A percentile compares a stretch with the other conserved stretches of the same genome.
These are phyloP conservation scores for Abelmoschus esculentus DNA, from an alignment of 345 rosid genomes.

Conservation along the genomic window DNA sequence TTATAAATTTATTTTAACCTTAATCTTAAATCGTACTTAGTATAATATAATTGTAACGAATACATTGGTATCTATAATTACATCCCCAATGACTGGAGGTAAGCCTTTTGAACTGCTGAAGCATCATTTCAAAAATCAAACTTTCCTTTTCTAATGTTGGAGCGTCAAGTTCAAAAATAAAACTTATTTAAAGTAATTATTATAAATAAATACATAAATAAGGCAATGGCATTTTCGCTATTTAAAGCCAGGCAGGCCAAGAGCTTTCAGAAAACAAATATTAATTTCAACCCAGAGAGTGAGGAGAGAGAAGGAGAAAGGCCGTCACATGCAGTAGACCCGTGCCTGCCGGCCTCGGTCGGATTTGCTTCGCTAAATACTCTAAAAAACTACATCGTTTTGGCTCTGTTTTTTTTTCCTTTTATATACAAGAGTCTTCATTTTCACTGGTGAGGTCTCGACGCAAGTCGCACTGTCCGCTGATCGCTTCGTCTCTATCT, in stretches of 20 bases:
- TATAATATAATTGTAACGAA: background rate
- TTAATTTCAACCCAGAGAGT: constrained; percentile 11
- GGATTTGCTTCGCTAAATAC: constrained; percentile 4
- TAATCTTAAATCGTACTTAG: no score
- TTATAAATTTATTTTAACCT: no score
- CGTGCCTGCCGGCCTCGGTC: constrained; percentile 49
- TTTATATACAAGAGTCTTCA: constrained; percentile 8
- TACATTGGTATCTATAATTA: no score
- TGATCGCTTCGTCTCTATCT: constrained; percentile 10
- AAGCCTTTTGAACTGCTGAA: constrained; percentile 17
- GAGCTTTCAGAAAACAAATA: background rate
- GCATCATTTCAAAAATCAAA: constrained; percentile 25
- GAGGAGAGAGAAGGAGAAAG: background rate
- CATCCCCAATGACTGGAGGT: background rate
- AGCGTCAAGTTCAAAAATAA: constrained; percentile 30
- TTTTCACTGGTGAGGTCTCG: constrained; percentile 18
- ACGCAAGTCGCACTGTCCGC: constrained; percentile 4
- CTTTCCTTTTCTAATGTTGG: constrained; percentile 28
- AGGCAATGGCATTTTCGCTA: constrained; percentile 19
- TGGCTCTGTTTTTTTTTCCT: background rate
- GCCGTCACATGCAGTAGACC: constrained; percentile 27
- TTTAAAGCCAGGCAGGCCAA: constrained; percentile 11
- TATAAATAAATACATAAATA: background rate
- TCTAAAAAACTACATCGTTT: constrained; percentile 28
- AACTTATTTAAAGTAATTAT: background rate